A percentile compares a stretch with the other conserved stretches of the same genome.
Evolutionary conservation across 805 yeast genomes (phyloP).

Genomic region (Cyberlindnera saturnus): DNA sequence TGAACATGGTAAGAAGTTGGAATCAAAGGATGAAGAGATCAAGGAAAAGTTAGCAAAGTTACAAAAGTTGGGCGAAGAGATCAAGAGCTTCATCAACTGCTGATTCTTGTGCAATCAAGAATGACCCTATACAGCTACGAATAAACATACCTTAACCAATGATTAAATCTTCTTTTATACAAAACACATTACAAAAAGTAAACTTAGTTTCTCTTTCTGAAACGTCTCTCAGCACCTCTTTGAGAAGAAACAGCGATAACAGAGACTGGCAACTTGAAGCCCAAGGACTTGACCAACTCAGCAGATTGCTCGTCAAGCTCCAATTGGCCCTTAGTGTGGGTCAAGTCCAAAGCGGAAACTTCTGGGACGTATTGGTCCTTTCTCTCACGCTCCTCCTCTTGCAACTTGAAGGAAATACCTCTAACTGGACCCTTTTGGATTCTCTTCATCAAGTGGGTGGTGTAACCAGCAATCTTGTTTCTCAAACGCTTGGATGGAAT

Average conservation of each 20-base stretch:
- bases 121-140: not conserved
- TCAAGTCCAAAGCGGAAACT: slow-evolving; percentile 98
- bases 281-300: slow-evolving; percentile 89
- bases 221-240: slow-evolving; percentile 84
- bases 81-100: slow-evolving; percentile 27
- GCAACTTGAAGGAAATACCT: slow-evolving; percentile 99
- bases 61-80: slow-evolving; percentile 37
- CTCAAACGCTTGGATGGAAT: slow-evolving; percentile 99
- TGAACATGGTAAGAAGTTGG: slow-evolving; percentile 28
- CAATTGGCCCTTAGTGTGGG: slow-evolving; percentile 92
- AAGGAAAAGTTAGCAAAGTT: slow-evolving; percentile 31
- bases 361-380: slow-evolving; percentile 99
- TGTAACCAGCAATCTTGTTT: slow-evolving; percentile 99
- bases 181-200: slow-evolving; percentile 12
- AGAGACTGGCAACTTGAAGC: slow-evolving; percentile 82
- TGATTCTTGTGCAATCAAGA: slow-evolving; percentile 4
- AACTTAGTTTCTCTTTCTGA: slow-evolving; percentile 79
- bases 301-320: slow-evolving; percentile 97
- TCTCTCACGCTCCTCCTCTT: slow-evolving; percentile 99
- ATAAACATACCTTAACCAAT: slow-evolving; percentile 2
- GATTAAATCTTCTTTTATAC: slow-evolving; percentile 16
- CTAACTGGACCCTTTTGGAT: slow-evolving; percentile 99
- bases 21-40: slow-evolving; percentile 25
- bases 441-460: slow-evolving; percentile 99
- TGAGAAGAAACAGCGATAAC: slow-evolving; percentile 84